Evolutionary conservation across 179 eudicot genomes (phyloP), one percentile per base, ranked within the genome.

Genomic region (Heliamphora pulchella): DNA sequence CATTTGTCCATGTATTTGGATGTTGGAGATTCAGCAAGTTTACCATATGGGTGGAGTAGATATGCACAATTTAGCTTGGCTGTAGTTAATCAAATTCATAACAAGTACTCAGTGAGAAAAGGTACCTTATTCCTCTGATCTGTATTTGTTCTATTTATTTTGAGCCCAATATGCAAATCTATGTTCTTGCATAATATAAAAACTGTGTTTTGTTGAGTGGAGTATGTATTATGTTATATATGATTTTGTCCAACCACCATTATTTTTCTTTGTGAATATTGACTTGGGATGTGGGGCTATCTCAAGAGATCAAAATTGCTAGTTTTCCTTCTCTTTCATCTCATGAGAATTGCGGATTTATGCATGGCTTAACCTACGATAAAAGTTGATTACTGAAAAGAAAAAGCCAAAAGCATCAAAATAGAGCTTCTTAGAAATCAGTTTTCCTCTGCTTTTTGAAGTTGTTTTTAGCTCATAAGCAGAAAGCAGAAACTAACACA

Each of bases 21-120:
- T 82, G 97, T 92, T 79, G 93, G 92, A 54, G 94, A 92, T 84
- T 77, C 97, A 20, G 75, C 80, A 53, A 71, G 73, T 43, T 81
- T 92, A 75, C 94, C 97, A 15, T 88, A 89, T 86, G 97, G 97
- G 59, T 92, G 97, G 97, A 89, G 87, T 83, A 88, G 94, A 89
- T 85, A 84, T 79, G 93, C 94, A 8, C 87, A 87, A 53, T 92
- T 92, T 79, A 89, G 92, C 82, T 84, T 92, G 82, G 78, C 91
- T 47, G 90, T 92, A 80, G 87, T 88, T 71, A 91, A 92, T 86
- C 97, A 92, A 83, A 63, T 78, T 39, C 85, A 89, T 79, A 83
- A 78, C 74, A 92, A 89, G 86, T 89, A 83, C 80, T 79, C 94
- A 41, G 80, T 91, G 74, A 86, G 91, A 86, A 92, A 90, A 91